Evolutionary conservation across 306 rosid genomes (phyloP), one percentile per base, ranked within the genome.

Genomic region (Vicia villosa): DNA sequence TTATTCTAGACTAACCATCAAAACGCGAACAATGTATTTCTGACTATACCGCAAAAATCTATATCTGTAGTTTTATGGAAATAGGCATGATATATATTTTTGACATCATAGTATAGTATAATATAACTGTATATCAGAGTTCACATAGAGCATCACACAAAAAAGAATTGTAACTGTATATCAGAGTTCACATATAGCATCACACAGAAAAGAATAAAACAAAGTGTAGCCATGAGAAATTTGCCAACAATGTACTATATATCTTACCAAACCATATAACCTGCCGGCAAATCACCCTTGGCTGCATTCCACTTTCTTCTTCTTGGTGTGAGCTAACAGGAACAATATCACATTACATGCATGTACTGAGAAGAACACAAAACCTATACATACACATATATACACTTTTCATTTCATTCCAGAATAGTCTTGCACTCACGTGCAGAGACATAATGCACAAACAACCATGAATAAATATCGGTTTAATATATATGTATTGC

Each of bases 221-320:
- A 9, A 42, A 68, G 62, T 61, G 22, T 66, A 74, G 76, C 63
- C 83, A 79, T 26, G 77, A 36, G 63, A 49, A 61, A 74, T 64
- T 79, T 63, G 83, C 73, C 83, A 42, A 59, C 58, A 19, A 0
- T 3, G 38, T 34, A 34, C 8, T 7, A 34, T 34, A 6, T 8
- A 47, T 16, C 22, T 17, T 3, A 15, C 16, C 19, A 4, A 47
- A 17, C 10, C 24, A 47, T 47, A 6, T 47, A 47, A 20, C 1
- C 30, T 19, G 74, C 58, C 63, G 74, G 74, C 70, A 80, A 70
- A 78, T 80, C 77, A 80, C 74, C 84, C 77, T 58, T 49, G 74
- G 84, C 77, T 80, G 63, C 80, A 75, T 58, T 49, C 63, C 47
- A 58, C 84, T 70, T 56, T 80, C 68, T 41, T 12, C 63, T 16